Base-by-base conservation (phyloP, 345 rosid species). In the Excoecaria agallocha region DNA sequence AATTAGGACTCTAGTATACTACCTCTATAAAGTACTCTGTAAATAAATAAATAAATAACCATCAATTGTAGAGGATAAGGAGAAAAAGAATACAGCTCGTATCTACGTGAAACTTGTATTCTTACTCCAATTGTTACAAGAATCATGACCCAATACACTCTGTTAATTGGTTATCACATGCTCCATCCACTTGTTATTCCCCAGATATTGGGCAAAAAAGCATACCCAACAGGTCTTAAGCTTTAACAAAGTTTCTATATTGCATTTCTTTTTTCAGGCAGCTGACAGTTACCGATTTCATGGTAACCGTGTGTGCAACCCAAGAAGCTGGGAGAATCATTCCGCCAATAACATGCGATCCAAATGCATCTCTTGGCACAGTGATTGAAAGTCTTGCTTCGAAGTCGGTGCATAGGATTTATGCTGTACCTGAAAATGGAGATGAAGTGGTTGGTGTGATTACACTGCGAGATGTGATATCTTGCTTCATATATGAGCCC, bases 401-500 rank as follows among this genome's bases (percentile, higher is more conserved):
- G 17, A 86, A 76, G 76, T 81, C 81, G 8, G 90, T 89, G 71
- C 97, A 94, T 85, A 79, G 97, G 80, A 85, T 92, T 38, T 88
- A 92, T 56, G 91, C 86, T 55, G 92, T 82, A 12, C 81, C 76
- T 19, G 87, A 72, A 6, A 73, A 78, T 38, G 89, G 76, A 61
- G 82, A 85, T 65, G 89, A 88, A 83, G 89, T 94, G 8, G 72
- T 65, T 48, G 97, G 98, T 9, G 92, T 94, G 46, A 91, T 94
- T 72, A 94, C 98, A 0, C 87, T 90, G 13, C 78, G 97, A 83
- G 98, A 92, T 77, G 97, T 92, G 62, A 94, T 92, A 71, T 87
- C 98, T 75, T 92, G 96, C 81, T 92, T 94, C 85, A 81, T 90
- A 55, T 84, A 52, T 45, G 97, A 94, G 80, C 97, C 98, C 66